Percentiles rank a stretch among this genome's conserved stretches.
Conservation (phyloP, 2,329 filamentous ascomycete species). For the Pseudogymnoascus pannorum region DNA sequence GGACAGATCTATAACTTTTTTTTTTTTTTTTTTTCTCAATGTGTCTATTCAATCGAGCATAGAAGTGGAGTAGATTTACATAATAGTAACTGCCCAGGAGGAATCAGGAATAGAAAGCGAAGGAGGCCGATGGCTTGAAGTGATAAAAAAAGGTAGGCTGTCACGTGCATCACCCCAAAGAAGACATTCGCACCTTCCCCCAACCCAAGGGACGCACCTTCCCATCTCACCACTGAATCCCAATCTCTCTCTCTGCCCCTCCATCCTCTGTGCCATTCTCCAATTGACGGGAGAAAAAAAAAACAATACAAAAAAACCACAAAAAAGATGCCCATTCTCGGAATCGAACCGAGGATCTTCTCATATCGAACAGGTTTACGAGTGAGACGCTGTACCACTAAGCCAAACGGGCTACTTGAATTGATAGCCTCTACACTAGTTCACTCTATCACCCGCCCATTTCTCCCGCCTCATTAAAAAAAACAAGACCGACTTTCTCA, state of each 20-base stretch:
- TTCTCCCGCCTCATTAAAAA: neutral
- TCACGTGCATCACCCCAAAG: neutral
- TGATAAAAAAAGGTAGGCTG: neutral
- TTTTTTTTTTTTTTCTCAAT: too few relatives aligned
- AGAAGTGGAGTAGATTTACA: too few relatives aligned
- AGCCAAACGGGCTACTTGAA: slow-evolving; percentile 15
- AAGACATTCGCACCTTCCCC: neutral
- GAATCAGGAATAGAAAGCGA: neutral
- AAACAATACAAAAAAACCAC: neutral
- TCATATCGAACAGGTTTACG: slow-evolving; percentile 13
- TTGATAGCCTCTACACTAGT: neutral
- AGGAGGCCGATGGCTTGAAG: neutral
- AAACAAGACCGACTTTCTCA: too few relatives aligned
- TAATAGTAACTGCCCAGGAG: too few relatives aligned
- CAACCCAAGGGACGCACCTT: neutral
- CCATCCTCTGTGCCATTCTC: neutral
- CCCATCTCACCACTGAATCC: neutral
- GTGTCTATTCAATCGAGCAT: too few relatives aligned
- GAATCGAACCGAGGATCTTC: slow-evolving; percentile 22
- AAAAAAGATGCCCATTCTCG: slow-evolving; percentile 16
- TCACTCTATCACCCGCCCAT: neutral
- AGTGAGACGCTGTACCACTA: slow-evolving; percentile 17
- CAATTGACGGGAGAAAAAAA: too few relatives aligned
- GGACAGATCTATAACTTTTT: too few relatives aligned
- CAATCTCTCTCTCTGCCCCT: too few relatives aligned